Percentiles rank a stretch among this genome's conserved stretches.
phyloP scores from a whole-genome alignment of 768 basidiomycete species.

The Cubamyces sp. region DNA sequence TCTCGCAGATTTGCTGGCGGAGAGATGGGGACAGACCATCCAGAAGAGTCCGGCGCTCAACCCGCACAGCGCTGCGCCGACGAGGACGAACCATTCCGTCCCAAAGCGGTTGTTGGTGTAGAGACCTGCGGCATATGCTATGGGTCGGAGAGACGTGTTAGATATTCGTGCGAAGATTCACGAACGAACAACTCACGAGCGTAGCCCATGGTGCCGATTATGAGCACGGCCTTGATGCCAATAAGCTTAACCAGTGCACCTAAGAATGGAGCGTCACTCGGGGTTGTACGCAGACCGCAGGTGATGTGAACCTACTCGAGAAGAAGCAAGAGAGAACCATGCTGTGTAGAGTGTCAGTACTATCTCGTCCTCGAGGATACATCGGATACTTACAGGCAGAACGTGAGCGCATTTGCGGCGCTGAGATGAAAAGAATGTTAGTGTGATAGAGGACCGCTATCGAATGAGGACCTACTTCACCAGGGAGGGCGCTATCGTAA shows the following conservation, averaged over 20 bases:
- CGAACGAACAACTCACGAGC: not conserved
- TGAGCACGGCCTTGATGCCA: constrained; percentile 18
- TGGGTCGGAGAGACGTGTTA: not conserved
- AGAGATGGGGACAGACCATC: constrained; percentile 14
- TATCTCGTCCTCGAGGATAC: not conserved
- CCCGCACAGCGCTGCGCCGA: constrained; percentile 14
- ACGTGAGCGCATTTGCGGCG: constrained; percentile 13
- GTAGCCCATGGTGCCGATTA: constrained; percentile 18
- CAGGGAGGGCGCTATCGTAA: not conserved
- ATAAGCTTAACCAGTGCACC: constrained; percentile 15
- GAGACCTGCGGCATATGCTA: constrained; percentile 14
- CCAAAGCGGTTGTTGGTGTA: constrained; percentile 19
- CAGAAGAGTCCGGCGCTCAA: constrained; percentile 19
- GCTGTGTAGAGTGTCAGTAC: not conserved
- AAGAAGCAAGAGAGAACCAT: constrained; percentile 17
- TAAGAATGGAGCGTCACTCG: not conserved
- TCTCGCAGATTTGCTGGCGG: not conserved
- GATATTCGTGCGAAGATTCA: not conserved
- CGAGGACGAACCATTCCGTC: constrained; percentile 13
- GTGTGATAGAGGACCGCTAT: too few species aligned
- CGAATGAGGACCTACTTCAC: not conserved
- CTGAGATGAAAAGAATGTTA: not conserved
- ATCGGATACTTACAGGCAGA: constrained; percentile 9
- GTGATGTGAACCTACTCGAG: not conserved
- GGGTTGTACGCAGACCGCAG: not conserved